A percentile compares a stretch with the other conserved stretches of the same genome.
These are phyloP conservation scores for Elongisporangium senticosum DNA, from an alignment of 352 stramenopile species.

Conservation along the genomic window DNA sequence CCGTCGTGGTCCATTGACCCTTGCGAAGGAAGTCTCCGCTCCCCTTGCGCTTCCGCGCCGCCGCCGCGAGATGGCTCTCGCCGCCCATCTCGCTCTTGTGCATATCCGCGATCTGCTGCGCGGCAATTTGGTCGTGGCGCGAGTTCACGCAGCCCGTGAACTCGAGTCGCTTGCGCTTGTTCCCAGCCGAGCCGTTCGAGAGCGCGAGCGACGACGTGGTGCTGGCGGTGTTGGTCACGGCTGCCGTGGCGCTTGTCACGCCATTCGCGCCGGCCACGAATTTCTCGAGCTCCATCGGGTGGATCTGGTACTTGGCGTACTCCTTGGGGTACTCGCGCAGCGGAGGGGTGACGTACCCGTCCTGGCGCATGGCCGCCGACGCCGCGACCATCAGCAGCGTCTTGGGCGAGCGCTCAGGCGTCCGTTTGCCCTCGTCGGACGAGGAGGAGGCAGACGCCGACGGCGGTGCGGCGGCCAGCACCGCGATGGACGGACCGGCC, in stretches of 20 bases:
- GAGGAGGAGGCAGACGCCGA: not conserved
- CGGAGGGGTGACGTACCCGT: constrained; percentile 20
- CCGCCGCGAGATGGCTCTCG: constrained; percentile 5
- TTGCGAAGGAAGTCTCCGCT: constrained; percentile 68
- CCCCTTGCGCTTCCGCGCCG: constrained; percentile 36
- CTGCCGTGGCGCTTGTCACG: not conserved
- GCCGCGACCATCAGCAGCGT: constrained; percentile 1
- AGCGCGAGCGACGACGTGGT: not conserved
- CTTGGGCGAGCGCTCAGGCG: not conserved
- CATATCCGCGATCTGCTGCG: not conserved
- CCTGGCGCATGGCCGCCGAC: not conserved
- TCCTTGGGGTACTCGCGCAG: constrained; percentile 18
- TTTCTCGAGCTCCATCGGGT: constrained; percentile 5
- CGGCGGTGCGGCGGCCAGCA: not conserved
- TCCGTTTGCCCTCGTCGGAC: not conserved
- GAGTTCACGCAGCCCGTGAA: not conserved
- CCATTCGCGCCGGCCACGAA: constrained; percentile 6
- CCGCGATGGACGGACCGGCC: not conserved
- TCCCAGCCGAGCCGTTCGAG: not conserved
- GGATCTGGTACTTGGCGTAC: constrained; percentile 17
- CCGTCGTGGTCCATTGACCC: constrained; percentile 65
- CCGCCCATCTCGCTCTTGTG: constrained; percentile 13
- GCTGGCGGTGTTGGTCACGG: not conserved
- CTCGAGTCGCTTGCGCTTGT: constrained; percentile 34
- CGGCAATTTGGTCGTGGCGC: not conserved